These are phyloP conservation scores for Silene latifolia DNA, from an alignment of 148 eudicot genomes.

Conservation along the genomic window DNA sequence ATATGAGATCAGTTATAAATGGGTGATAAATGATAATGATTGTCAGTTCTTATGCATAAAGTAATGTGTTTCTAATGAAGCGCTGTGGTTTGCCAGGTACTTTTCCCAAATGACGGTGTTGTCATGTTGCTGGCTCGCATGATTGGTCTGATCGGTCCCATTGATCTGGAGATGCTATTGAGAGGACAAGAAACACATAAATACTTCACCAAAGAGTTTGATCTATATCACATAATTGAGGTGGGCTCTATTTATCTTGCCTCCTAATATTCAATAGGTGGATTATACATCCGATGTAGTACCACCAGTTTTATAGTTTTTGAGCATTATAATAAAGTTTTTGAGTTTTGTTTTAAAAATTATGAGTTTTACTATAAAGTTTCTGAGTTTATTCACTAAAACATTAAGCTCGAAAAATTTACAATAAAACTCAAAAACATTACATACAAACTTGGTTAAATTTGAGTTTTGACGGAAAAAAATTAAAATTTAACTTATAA, in stretches of 20 bases:
- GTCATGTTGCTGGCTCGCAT: constrained; percentile 70
- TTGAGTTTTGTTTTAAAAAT: no score
- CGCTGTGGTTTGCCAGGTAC: constrained; percentile 47
- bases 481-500: no score
- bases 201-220: constrained; percentile 77
- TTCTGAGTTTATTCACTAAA: no score
- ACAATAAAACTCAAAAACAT: no score
- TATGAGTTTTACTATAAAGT: no score
- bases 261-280: no score
- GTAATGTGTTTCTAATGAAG: background rate
- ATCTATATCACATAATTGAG: constrained; percentile 69
- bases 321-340: no score
- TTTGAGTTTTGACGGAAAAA: no score
- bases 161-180: constrained; percentile 72
- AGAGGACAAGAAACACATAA: constrained; percentile 84
- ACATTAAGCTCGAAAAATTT: no score
- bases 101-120: constrained; percentile 78
- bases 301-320: no score
- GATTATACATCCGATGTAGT: no score
- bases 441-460: no score
- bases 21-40: background rate
- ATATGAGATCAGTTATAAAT: background rate
- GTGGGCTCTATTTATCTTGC: constrained; percentile 36
- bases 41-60: background rate
- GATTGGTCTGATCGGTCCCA: constrained; percentile 81